phyloP scores from a whole-genome alignment of 148 eudicot species.

The Persicaria tinctoria region DNA sequence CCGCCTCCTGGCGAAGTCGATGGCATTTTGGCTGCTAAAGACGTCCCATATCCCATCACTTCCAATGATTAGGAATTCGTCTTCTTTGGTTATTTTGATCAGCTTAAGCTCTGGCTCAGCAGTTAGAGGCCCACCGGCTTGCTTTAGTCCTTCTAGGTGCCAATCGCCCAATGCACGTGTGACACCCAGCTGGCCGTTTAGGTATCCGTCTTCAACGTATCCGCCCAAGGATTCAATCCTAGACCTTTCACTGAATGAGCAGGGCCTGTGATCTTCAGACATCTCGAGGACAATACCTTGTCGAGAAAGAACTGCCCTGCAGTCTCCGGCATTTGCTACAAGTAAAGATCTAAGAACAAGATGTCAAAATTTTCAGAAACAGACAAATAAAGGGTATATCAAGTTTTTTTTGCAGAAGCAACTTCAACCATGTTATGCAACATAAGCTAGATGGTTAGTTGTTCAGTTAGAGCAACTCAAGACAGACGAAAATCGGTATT shows the following conservation, averaged over 20 bases:
- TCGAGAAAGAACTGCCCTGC: conserved; percentile 81
- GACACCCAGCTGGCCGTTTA: conserved; percentile 80
- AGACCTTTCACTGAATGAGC: conserved; percentile 46
- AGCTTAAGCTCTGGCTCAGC: conserved; percentile 83
- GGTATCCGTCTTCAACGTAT: conserved; percentile 66
- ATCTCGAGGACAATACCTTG: conserved; percentile 67
- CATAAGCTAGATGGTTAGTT: not conserved
- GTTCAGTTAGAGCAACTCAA: no score
- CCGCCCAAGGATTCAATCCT: conserved; percentile 89
- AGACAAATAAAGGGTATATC: not conserved
- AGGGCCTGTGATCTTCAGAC: conserved; percentile 87
- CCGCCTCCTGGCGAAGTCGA: conserved; percentile 67
- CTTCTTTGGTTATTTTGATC: conserved; percentile 58
- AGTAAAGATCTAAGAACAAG: conserved; percentile 69
- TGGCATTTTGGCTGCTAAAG: conserved; percentile 79
- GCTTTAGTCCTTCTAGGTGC: conserved; percentile 75
- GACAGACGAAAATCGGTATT: no score
- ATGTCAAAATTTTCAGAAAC: conserved; percentile 12
- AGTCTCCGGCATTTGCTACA: conserved; percentile 97
- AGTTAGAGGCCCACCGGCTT: conserved; percentile 54
- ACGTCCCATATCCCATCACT: conserved; percentile 93
- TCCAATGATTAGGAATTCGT: conserved; percentile 75
- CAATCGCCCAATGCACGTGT: conserved; percentile 90
- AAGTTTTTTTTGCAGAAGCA: not conserved
- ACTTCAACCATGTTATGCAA: no score